phyloP scores from a whole-genome alignment of 352 stramenopile genomes.

The Globisporangium paddicum region DNA sequence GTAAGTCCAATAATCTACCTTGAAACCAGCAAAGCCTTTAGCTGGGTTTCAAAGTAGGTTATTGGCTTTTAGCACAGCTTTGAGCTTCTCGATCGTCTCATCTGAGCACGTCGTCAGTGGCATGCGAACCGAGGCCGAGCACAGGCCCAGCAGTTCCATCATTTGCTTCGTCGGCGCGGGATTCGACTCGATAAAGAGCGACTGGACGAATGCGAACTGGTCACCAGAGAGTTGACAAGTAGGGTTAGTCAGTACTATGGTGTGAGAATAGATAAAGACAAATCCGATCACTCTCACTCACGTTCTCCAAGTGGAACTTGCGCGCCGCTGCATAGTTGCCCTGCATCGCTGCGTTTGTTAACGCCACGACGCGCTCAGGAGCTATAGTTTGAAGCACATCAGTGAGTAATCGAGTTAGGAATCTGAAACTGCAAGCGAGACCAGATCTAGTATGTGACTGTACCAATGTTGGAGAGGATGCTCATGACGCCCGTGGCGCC shows the following conservation, averaged over 20 bases:
- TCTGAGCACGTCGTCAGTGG: conserved; percentile 67
- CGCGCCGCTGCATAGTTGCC: conserved; percentile 76
- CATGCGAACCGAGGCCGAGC: conserved; percentile 56
- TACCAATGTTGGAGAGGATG: conserved; percentile 87
- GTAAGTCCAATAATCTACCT: no score
- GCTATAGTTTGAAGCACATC: conserved; percentile 19
- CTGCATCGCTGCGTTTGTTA: conserved; percentile 70
- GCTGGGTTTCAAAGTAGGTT: conserved; percentile 76
- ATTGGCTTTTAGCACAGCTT: conserved; percentile 56
- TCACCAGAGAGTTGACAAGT: not conserved
- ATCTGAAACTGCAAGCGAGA: not conserved
- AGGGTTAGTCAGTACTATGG: not conserved
- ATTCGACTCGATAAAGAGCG: conserved; percentile 89
- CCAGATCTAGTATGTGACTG: not conserved
- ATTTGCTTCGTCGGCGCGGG: conserved; percentile 89
- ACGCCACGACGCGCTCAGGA: conserved; percentile 81
- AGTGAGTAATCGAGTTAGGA: no score
- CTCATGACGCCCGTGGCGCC: conserved; percentile 88
- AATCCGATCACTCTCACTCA: conserved; percentile 23
- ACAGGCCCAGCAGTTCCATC: conserved; percentile 85
- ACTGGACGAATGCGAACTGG: conserved; percentile 81
- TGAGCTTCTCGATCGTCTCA: conserved; percentile 57
- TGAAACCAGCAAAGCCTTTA: no score
- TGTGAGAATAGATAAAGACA: not conserved
- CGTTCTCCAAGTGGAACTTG: conserved; percentile 81